These are phyloP conservation scores for Globisporangium viniferum DNA, from an alignment of 352 stramenopile species.

Conservation along the genomic window DNA sequence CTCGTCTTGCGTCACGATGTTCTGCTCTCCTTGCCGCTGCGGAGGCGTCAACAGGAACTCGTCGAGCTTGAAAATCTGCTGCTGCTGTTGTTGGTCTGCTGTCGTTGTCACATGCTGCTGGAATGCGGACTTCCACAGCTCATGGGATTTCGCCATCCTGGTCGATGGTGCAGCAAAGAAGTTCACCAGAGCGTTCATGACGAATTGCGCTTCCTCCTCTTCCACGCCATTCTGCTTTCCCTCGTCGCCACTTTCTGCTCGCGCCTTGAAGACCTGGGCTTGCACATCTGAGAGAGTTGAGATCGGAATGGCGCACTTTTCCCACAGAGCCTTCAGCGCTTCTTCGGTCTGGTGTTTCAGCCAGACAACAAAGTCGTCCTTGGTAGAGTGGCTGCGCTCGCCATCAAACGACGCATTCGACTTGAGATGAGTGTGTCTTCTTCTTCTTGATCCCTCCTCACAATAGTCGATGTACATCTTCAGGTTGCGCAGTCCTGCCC, in stretches of 20 bases:
- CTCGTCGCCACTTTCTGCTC: neutral
- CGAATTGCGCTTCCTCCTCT: neutral
- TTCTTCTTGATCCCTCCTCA: neutral
- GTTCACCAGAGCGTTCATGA: constrained; percentile 2
- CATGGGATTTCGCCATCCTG: neutral
- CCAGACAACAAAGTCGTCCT: constrained; percentile 29
- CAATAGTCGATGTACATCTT: constrained; percentile 33
- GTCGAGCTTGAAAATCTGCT: neutral
- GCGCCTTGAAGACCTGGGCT: neutral
- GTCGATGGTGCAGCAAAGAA: constrained; percentile 1
- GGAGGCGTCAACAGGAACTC: neutral
- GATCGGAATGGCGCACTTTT: constrained; percentile 27
- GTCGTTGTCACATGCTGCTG: neutral
- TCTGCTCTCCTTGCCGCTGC: neutral
- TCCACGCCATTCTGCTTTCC: neutral
- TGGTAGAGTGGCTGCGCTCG: neutral
- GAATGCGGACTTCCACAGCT: constrained; percentile 6
- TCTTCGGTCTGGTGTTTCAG: constrained; percentile 42
- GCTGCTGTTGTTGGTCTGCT: neutral
- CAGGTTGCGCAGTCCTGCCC: constrained; percentile 40
- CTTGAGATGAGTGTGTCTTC: neutral
- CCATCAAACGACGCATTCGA: neutral
- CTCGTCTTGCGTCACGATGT: constrained; percentile 16
- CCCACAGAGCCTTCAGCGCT: constrained; percentile 38
- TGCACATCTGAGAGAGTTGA: constrained; percentile 24